phyloP scores from a whole-genome alignment of 768 basidiomycete species.

The Suillus clintonianus region DNA sequence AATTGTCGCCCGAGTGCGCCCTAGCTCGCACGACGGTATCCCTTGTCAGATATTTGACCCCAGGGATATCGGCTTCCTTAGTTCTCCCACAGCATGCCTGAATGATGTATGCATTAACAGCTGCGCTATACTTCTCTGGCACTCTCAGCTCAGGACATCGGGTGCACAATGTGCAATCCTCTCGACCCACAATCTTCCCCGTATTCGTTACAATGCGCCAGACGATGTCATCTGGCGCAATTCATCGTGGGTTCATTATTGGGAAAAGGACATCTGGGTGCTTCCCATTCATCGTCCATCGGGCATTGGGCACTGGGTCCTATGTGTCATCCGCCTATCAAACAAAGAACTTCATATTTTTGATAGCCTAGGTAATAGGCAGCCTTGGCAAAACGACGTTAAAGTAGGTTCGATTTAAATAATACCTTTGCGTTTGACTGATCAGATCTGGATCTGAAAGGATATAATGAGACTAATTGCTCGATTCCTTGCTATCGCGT shows the following conservation, averaged over 20 bases:
- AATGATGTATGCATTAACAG: constrained; percentile 15
- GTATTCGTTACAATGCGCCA: neutral
- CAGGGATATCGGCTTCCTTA: constrained; percentile 8
- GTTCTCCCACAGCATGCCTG: constrained; percentile 3
- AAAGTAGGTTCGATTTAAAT: neutral
- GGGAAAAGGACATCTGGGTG: constrained; percentile 35
- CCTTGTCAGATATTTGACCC: constrained; percentile 6
- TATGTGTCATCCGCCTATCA: constrained; percentile 14
- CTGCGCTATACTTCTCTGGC: constrained; percentile 11
- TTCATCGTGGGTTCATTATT: constrained; percentile 20
- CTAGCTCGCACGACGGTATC: neutral
- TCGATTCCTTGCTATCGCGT: neutral
- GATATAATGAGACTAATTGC: neutral
- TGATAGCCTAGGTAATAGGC: neutral
- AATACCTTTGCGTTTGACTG: neutral
- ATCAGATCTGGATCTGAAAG: neutral
- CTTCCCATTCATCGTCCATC: constrained; percentile 35
- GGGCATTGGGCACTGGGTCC: constrained; percentile 32
- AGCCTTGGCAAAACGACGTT: neutral
- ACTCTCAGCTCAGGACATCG: neutral
- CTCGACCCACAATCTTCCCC: constrained; percentile 10
- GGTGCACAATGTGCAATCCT: constrained; percentile 7
- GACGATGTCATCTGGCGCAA: constrained; percentile 25
- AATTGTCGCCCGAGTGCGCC: neutral
- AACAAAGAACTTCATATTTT: neutral